Conservation (phyloP, 108 stramenopile genomes). For the Cyclotella distinguenda region DNA sequence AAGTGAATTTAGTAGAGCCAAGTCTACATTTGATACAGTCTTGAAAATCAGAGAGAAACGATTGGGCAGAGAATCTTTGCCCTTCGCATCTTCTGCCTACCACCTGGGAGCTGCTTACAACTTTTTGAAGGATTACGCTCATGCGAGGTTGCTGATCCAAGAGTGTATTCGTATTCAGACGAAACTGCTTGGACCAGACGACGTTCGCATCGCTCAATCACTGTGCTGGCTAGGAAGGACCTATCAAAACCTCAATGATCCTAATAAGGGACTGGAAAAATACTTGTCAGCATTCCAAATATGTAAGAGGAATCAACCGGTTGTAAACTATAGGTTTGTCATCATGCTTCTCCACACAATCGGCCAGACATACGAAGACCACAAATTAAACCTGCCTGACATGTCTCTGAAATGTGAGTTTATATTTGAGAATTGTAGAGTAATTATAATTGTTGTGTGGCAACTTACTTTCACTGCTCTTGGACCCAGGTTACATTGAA, state of each 20-base stretch:
- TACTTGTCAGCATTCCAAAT: conserved; percentile 45
- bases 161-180: conserved; percentile 39
- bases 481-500: conserved; percentile 34
- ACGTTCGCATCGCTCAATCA: conserved; percentile 15
- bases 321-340: conserved; percentile 35
- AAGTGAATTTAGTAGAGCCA: conserved; percentile 41
- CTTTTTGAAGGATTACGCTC: conserved; percentile 37
- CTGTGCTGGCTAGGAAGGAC: conserved; percentile 47
- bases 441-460: background rate
- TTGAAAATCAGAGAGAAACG: conserved; percentile 35
- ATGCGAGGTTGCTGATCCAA: conserved; percentile 39
- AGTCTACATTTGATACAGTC: conserved; percentile 40
- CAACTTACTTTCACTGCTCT: background rate
- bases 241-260: conserved; percentile 28
- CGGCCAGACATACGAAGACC: conserved; percentile 37
- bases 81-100: conserved; percentile 30
- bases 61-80: conserved; percentile 22
- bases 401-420: conserved; percentile 47
- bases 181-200: conserved; percentile 25
- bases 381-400: conserved; percentile 38
- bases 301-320: conserved; percentile 36
- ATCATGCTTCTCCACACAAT: conserved; percentile 37
- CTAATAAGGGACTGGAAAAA: conserved; percentile 30
- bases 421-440: background rate
- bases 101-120: conserved; percentile 46